These are phyloP conservation scores for Mortierella sp. DNA, from an alignment of 371 early-diverging fungal genomes.

Conservation along the genomic window DNA sequence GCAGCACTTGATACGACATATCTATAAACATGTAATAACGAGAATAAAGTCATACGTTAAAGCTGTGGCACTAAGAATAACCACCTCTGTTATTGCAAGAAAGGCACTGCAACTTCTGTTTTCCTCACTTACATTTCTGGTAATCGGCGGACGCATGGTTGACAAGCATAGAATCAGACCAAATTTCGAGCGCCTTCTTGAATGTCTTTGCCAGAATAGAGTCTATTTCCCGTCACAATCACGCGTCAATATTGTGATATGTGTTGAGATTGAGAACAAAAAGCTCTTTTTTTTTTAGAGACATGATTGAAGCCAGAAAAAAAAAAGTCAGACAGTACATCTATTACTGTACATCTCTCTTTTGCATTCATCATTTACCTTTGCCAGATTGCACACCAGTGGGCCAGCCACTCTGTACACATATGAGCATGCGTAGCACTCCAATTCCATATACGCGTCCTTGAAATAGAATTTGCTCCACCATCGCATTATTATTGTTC, in stretches of 20 bases:
- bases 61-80: too few relatives aligned
- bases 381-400: conserved; percentile 10
- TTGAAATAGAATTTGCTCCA: conserved; percentile 24
- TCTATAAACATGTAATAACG: conserved; percentile 1
- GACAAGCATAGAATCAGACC: conserved; percentile 47
- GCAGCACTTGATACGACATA: conserved; percentile 33
- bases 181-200: conserved; percentile 28
- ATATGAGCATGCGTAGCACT: conserved; percentile 34
- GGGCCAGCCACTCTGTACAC: conserved; percentile 54
- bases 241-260: too few relatives aligned
- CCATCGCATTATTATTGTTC: conserved; percentile 4
- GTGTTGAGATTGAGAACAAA: too few relatives aligned
- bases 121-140: conserved; percentile 35
- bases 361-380: conserved; percentile 6
- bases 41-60: neutral
- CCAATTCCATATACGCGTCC: conserved; percentile 27
- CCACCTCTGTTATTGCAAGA: neutral
- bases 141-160: conserved; percentile 39
- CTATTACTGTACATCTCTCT: too few relatives aligned
- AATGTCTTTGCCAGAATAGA: conserved; percentile 24
- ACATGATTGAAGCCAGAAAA: neutral
- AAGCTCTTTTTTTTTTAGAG: neutral
- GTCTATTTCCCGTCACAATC: conserved; percentile 9
- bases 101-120: neutral
- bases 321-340: too few relatives aligned